phyloP scores from a whole-genome alignment of 306 rosid genomes.

The Sophora flavescens region DNA sequence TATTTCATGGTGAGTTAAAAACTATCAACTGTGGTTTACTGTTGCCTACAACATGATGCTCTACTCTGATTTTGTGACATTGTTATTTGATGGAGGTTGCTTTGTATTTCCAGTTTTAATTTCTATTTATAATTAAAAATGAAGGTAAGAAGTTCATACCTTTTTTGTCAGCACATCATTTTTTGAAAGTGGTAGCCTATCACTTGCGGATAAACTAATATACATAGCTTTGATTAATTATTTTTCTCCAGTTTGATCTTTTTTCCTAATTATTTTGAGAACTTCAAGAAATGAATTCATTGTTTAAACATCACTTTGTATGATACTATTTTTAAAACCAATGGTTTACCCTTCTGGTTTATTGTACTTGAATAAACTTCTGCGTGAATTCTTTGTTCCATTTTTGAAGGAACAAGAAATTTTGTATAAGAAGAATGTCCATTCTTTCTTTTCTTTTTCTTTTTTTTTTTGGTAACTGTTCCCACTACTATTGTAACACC shows the following conservation, averaged over 20 bases:
- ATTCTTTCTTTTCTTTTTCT: too few species aligned
- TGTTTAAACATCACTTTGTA: neutral
- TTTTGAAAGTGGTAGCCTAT: constrained; percentile 1
- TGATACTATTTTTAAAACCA: neutral
- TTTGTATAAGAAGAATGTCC: neutral
- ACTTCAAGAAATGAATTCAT: neutral
- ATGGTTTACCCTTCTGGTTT: neutral
- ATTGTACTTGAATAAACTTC: neutral
- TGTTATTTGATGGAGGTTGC: neutral
- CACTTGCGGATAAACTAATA: neutral
- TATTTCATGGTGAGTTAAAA: constrained; percentile 54
- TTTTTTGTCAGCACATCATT: neutral
- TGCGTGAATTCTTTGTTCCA: neutral
- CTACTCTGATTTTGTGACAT: neutral
- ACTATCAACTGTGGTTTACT: neutral
- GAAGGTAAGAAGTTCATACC: neutral
- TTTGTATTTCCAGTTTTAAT: neutral
- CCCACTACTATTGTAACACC: too few species aligned
- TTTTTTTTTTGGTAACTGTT: neutral
- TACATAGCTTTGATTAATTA: neutral
- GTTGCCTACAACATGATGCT: neutral
- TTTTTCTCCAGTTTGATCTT: neutral
- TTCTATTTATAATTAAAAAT: neutral
- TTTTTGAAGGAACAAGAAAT: neutral
- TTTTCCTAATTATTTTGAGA: neutral